Evolutionary conservation across 2,329 filamentous ascomycete species (phyloP), one percentile per base, ranked within the genome.

Genomic region (Epichloe uncinata): DNA sequence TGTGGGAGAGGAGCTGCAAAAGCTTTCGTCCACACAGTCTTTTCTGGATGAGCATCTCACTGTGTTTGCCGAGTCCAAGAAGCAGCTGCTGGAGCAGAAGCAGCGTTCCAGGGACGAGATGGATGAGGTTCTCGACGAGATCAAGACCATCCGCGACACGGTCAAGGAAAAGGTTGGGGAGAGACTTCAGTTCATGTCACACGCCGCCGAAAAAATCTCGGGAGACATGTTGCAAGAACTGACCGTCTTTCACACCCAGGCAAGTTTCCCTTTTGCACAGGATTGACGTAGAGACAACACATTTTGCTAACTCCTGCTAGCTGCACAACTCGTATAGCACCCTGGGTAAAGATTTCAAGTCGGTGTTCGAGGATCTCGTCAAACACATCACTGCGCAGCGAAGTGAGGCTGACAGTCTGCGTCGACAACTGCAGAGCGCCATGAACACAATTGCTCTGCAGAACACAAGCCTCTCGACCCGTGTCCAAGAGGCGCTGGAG

Each of bases 71-170:
- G 71, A 75, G 16, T 86, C 85, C 0, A 82, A 84, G 63, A 71
- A 73, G 47, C 78, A 85, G 56, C 75, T 94, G 15, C 75, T 85
- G 26, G 72, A 78, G 41, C 82, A 85, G 59, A 85, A 82, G 50
- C 72, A 76, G 22, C 73, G 75, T 54, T 84, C 88, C 3, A 87
- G 85, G 59, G 81, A 90, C 45, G 85, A 90, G 50, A 89, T 96
- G 86, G 90, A 96, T 58, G 73, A 79, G n/a, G 84, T 95, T 2
- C 74, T 98, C 9, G 87, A 93, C 59, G 91, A 95, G 63, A 95
- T 97, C 63, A 90, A 90, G 63, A 81, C 79, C n/a, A 74, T 97
- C 22, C 81, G 91, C 20, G 86, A 95, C 63, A 83, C 87, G 48
- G 87, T 97, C 47, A 96, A 96, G 71, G 73, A 78, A 45, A 84